Evolutionary conservation across 345 rosid species (phyloP), one percentile per base, ranked within the genome.

Genomic region (Brassica napus): DNA sequence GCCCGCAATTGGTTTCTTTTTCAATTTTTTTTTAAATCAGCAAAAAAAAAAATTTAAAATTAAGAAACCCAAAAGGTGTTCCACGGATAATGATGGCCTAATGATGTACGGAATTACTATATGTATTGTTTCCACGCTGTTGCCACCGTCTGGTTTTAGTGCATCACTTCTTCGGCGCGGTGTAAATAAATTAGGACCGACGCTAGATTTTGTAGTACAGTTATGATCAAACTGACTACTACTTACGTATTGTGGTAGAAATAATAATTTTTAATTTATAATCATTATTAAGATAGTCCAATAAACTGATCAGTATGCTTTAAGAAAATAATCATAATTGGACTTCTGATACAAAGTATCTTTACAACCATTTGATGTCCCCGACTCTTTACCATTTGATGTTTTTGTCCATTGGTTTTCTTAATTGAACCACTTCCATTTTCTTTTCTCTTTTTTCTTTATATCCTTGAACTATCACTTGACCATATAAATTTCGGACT

Each of bases 341-440:
- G 37, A 32, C 44, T 37, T 8, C 44, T 37, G 44, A 37, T 37
- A 35, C 44, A 39, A 39, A 39, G 12, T 39, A 39, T 39, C 55
- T 49, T 6, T 34, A 5, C 7, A 35, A 35, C 4, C 55, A 5
- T 4, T 68, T 49, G 75, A 69, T 77, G 39, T 62, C 80, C 32
- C 75, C 31, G 6, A 62, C 37, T 69, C 64, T 77, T 47, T 47
- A 70, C 75, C 69, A 77, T 62, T 69, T 77, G 80, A 32, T 69
- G 35, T 39, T 75, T 75, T 42, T 23, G 18, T 65, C 78, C 21
- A 55, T 23, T 34, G 2, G 31, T 28, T 42, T 23, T 24, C 62
- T 26, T 68, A 58, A 42, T 30, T 49, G 57, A 69, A 62, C 75
- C 11, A 37, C 21, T 65, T 65, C 49, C 69, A 5, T 23, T 8